Percentiles rank a stretch among this genome's conserved stretches.
These are phyloP conservation scores for Paraconiothyrium brasiliense DNA, from an alignment of 2,329 filamentous ascomycete genomes.

Conservation along the genomic window DNA sequence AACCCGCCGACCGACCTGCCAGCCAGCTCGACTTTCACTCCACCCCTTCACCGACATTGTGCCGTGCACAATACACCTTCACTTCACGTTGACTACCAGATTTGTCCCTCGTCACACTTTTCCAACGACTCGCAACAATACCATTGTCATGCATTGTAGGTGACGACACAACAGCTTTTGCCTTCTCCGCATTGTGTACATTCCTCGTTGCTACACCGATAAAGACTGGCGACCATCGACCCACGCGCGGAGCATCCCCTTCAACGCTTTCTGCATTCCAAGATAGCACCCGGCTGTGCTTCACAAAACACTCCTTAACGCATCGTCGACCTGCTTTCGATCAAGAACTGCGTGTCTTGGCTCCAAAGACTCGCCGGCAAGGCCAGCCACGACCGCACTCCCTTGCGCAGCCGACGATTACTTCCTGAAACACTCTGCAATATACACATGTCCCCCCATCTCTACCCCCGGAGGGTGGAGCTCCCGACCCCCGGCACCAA, in stretches of 20 bases:
- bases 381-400: background rate
- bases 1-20: slow-evolving; percentile 1
- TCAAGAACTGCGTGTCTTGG: background rate
- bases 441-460: slow-evolving; percentile 38
- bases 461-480: slow-evolving; percentile 36
- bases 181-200: slow-evolving; percentile 31
- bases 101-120: slow-evolving; percentile 1
- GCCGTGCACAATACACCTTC: slow-evolving; percentile 11
- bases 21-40: slow-evolving; percentile 6
- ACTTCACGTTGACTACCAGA: slow-evolving; percentile 11
- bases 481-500: slow-evolving; percentile 15
- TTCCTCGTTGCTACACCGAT: slow-evolving; percentile 25
- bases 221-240: slow-evolving; percentile 20
- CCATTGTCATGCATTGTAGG: slow-evolving; percentile 43
- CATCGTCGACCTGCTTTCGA: background rate
- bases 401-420: background rate
- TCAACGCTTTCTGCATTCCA: slow-evolving; percentile 12
- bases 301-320: slow-evolving; percentile 5
- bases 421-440: background rate
- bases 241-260: slow-evolving; percentile 9
- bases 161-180: slow-evolving; percentile 35
- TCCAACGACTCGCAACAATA: slow-evolving; percentile 8
- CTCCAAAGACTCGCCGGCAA: slow-evolving; percentile 3
- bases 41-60: slow-evolving; percentile 7
- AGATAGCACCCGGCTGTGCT: slow-evolving; percentile 20